A percentile compares a stretch with the other conserved stretches of the same genome.
Conservation (phyloP, 441 rosid species). For the Erodium moschatum region DNA sequence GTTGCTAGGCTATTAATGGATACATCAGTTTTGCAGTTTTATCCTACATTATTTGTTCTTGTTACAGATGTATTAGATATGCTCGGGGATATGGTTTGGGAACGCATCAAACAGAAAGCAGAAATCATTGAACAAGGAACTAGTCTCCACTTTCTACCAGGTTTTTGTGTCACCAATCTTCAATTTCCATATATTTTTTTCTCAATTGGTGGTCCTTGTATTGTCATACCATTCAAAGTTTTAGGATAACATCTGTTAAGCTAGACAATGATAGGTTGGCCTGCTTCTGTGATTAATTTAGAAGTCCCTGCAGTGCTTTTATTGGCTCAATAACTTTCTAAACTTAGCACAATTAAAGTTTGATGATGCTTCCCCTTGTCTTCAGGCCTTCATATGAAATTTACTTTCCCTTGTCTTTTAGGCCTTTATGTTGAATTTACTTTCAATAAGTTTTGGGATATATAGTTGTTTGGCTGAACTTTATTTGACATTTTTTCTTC, state of each 20-base stretch:
- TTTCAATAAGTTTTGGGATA: not conserved
- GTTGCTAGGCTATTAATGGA: conserved; percentile 87
- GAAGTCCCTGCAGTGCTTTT: not conserved
- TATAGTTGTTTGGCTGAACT: not conserved
- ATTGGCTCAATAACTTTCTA: not conserved
- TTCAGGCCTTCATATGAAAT: not conserved
- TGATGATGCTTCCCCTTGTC: not conserved
- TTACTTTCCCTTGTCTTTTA: not conserved
- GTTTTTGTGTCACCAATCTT: conserved; percentile 27
- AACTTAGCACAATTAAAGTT: not conserved
- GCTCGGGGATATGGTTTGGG: conserved; percentile 90
- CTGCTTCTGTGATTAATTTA: not conserved
- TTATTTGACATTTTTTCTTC: not conserved
- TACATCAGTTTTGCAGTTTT: conserved; percentile 76
- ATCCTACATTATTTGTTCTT: conserved; percentile 83
- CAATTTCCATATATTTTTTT: conserved; percentile 8
- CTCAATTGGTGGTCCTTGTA: not conserved
- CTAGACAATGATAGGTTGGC: not conserved
- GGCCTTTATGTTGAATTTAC: not conserved
- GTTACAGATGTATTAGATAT: conserved; percentile 73
- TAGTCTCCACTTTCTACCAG: conserved; percentile 41
- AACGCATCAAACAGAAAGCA: conserved; percentile 73
- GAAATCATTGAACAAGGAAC: conserved; percentile 62
- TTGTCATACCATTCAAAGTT: not conserved
- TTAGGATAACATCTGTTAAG: not conserved